Base-by-base conservation (phyloP, 768 basidiomycete genomes). In the Phylloporus sp. region DNA sequence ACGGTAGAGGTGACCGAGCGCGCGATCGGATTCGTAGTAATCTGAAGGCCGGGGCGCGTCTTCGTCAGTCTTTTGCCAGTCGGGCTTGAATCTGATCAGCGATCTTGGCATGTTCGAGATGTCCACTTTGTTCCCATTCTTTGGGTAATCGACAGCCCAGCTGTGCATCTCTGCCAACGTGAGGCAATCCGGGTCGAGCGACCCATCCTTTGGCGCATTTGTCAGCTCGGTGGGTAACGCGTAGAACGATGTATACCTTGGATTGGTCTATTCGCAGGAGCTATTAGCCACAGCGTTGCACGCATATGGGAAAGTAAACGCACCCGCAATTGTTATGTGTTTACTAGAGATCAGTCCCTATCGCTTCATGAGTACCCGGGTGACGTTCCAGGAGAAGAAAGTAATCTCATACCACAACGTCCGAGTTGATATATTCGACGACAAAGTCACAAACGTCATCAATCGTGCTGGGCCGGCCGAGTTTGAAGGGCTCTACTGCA, bases 391-490 rank as follows among this genome's bases (percentile, higher is more conserved):
- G 14, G 20, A 29, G 11, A 40, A 17, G n/a, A 29, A 26, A 27
- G 4, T 2, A 7, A 15, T 32, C 3, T 58, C 75, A 17, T 65
- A 88, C 86, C 74, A 89, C 65, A 34, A 89, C 77, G 57, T 91
- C 87, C 0, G 87, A 88, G 52, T 86, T 76, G 60, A 92, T 88
- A 45, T 90, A 92, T 55, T 91, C 81, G 13, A 89, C 80, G 20
- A 92, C 70, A 55, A 92, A 91, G 46, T 91, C 73, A 50, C 84
- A 86, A 13, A 91, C 80, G 53, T 90, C 86, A 1, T 81, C 70
- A 6, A 88, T 75, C 0, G 72, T 79, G 45, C 79, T 78, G 8
- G 77, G 72, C 15, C 75, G 66, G 11, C 55, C 56, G 18, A 82
- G 63, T 4, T 60, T 64, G 35, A 63, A 66, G 2, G 75, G 64